These are phyloP conservation scores for Urochloa ruziziensis DNA, from an alignment of 176 grass and related monocot species.

Conservation along the genomic window DNA sequence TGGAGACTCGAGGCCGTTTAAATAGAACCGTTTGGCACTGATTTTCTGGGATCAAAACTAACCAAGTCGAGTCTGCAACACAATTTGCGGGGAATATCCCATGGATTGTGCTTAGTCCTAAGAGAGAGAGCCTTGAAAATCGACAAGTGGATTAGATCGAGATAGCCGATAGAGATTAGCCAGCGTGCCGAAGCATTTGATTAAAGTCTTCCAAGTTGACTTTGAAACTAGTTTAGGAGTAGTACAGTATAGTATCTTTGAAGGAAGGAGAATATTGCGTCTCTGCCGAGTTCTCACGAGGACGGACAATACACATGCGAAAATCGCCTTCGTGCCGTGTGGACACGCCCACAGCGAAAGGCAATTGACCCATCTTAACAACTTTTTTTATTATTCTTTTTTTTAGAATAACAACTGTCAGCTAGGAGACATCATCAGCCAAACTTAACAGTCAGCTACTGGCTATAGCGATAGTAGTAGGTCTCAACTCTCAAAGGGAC, in stretches of 20 bases:
- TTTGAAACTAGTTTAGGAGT: too few relatives aligned
- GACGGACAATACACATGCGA: background rate
- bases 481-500: background rate
- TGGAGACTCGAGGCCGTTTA: background rate
- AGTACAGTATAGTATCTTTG: too few relatives aligned
- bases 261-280: too few relatives aligned
- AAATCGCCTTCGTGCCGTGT: background rate
- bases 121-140: too few relatives aligned
- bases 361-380: background rate
- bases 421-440: too few relatives aligned
- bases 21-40: background rate
- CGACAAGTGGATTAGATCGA: too few relatives aligned
- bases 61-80: background rate
- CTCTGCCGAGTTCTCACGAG: background rate
- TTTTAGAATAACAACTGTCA: too few relatives aligned
- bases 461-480: background rate
- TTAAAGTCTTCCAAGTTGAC: background rate
- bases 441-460: background rate
- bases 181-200: background rate
- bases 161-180: background rate
- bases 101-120: background rate
- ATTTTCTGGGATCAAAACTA: background rate
- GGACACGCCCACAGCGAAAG: background rate
- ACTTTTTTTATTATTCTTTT: too few relatives aligned
- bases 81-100: constrained; percentile 3